Base-by-base conservation (phyloP, 2,329 filamentous ascomycete species). In the Scortechinia acanthostroma region DNA sequence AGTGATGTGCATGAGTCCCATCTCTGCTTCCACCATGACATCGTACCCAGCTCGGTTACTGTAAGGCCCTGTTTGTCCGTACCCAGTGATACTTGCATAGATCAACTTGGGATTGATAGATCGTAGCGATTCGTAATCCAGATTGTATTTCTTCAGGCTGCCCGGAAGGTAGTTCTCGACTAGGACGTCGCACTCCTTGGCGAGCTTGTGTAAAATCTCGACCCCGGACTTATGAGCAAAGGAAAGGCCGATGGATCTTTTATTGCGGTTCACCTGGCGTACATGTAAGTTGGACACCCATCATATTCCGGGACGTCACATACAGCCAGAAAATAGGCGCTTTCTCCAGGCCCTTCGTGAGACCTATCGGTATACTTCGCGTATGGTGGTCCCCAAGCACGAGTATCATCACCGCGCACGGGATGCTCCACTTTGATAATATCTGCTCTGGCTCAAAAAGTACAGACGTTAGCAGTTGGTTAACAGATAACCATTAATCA, bases 21-120 rank as follows among this genome's bases (percentile, higher is more conserved):
- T 91, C 61, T 97, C 93, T 48, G 93, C 93, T 69, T 98, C 93
- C 10, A 98, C 91, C 91, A 98, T 98, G 53, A 98, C 93, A 64
- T 98, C 93, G 71, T 98, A 98, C 3, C 93, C 93, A 3, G 93
- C 90, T 14, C 93, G 77, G 51, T 82, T 78, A 4, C 84, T 80
- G 63, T 95, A 95, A 0, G 93, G 93, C 0, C 93, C 93, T 1
- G 88, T 95, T 61, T 98, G 93, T 2, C 93, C 93, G 58, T 97
- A 98, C 1, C 93, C 93, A 0, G 93, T 98, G 55, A 98, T 95
- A 53, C 89, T 95, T 14, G 91, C 90, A 59, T 98, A 98, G 53
- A 98, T 88, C 42, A 98, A 73, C 4, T 73, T 69, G 0, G 91
- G 91, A 58, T 97, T 97, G 60, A 96, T 83, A 52, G 81, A 76